A percentile compares a stretch with the other conserved stretches of the same genome.
These are phyloP conservation scores for Dactylorhiza incarnata DNA, from an alignment of 106 monocot genomes.

Conservation along the genomic window DNA sequence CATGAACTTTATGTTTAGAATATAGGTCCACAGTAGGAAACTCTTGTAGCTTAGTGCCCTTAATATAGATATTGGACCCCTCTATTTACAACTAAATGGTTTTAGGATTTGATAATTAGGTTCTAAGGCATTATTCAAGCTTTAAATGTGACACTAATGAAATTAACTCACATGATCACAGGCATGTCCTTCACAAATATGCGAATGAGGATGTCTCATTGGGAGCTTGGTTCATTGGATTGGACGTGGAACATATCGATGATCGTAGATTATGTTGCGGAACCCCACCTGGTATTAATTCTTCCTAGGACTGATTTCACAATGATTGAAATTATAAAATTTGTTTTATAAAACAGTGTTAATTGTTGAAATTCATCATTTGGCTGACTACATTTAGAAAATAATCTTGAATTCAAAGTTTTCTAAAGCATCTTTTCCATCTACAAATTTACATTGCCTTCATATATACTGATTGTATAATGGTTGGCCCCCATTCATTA, in stretches of 20 bases:
- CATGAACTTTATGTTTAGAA: too few relatives aligned
- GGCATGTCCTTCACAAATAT: conserved; percentile 52
- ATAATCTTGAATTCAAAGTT: neutral
- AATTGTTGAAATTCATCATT: too few relatives aligned
- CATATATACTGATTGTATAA: neutral
- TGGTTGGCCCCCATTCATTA: conserved; percentile 6
- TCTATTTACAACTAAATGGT: too few relatives aligned
- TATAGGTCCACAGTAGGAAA: too few relatives aligned
- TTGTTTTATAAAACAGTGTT: too few relatives aligned
- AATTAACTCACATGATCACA: conserved; percentile 5
- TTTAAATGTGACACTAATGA: neutral
- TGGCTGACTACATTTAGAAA: too few relatives aligned
- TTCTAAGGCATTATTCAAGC: neutral
- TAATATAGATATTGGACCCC: too few relatives aligned
- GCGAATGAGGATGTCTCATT: conserved; percentile 62
- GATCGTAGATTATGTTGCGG: conserved; percentile 58
- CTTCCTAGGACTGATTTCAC: neutral
- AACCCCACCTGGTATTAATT: conserved; percentile 42
- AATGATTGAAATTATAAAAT: too few relatives aligned
- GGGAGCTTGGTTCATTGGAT: conserved; percentile 55
- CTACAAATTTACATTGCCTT: neutral
- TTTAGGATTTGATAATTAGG: too few relatives aligned
- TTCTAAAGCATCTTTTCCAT: neutral
- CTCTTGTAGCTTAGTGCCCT: too few relatives aligned
- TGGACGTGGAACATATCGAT: conserved; percentile 56